phyloP scores from a whole-genome alignment of 106 monocot species.

The Posidonia australis region DNA sequence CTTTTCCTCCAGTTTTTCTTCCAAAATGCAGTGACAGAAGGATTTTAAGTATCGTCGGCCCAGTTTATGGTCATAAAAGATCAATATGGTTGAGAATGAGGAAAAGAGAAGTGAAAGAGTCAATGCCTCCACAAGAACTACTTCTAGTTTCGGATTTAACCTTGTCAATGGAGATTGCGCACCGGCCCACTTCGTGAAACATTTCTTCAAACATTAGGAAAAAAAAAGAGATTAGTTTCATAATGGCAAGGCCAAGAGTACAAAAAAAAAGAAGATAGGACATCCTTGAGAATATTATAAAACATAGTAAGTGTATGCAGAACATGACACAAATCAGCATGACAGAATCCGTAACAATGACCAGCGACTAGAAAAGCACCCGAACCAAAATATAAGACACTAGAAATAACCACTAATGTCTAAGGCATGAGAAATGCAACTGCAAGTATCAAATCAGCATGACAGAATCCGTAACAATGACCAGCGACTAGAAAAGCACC shows the following conservation, averaged over 20 bases:
- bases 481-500: no score
- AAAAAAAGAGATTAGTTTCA: background rate
- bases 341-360: no score
- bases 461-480: no score
- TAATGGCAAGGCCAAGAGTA: background rate
- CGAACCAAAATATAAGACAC: no score
- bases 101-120: background rate
- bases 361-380: no score
- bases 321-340: no score
- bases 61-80: background rate
- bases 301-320: no score
- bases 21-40: slow-evolving; percentile 5
- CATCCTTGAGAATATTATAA: background rate
- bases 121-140: background rate
- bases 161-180: slow-evolving; percentile 2
- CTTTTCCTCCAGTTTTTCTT: slow-evolving; percentile 3
- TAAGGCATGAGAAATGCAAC: no score
- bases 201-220: background rate
- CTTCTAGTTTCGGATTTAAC: slow-evolving; percentile 1
- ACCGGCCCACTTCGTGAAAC: background rate
- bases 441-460: no score
- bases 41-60: background rate
- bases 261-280: background rate
- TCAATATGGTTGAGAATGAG: background rate
- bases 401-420: no score